phyloP scores from a whole-genome alignment of 2,329 filamentous ascomycete genomes.

The Aspergillus novofumigatus region DNA sequence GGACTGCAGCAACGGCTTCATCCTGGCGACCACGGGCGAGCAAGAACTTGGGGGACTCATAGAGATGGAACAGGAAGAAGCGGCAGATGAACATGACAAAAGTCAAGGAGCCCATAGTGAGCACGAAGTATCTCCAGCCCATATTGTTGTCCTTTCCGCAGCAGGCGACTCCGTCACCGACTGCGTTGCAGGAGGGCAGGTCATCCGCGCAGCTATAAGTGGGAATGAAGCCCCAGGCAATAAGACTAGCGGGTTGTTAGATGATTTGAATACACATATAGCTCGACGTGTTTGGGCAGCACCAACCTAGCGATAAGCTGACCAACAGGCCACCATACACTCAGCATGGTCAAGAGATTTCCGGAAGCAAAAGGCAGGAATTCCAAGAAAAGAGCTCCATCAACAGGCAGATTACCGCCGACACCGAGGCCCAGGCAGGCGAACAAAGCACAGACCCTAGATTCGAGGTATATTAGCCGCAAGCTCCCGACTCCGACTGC shows the following conservation, averaged over 20 bases:
- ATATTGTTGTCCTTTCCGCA: slow-evolving; percentile 54
- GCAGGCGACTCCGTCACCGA: slow-evolving; percentile 25
- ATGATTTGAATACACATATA: background rate
- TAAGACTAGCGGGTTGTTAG: slow-evolving; percentile 24
- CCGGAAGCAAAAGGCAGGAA: slow-evolving; percentile 73
- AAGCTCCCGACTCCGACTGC: slow-evolving; percentile 1
- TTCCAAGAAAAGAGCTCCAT: slow-evolving; percentile 78
- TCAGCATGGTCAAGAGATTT: slow-evolving; percentile 72
- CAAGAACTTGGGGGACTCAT: slow-evolving; percentile 81
- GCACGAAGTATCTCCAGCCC: slow-evolving; percentile 73
- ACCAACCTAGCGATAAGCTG: slow-evolving; percentile 60
- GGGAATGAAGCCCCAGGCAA: slow-evolving; percentile 73
- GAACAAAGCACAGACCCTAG: slow-evolving; percentile 55
- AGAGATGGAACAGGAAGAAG: slow-evolving; percentile 75
- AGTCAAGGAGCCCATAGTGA: slow-evolving; percentile 67
- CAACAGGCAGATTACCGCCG: slow-evolving; percentile 72
- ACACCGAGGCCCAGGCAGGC: slow-evolving; percentile 64
- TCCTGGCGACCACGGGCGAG: slow-evolving; percentile 70
- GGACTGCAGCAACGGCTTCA: slow-evolving; percentile 75
- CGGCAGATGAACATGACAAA: slow-evolving; percentile 73
- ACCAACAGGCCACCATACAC: slow-evolving; percentile 81
- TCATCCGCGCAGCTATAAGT: slow-evolving; percentile 52
- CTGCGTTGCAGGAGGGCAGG: slow-evolving; percentile 29
- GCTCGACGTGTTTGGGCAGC: background rate
- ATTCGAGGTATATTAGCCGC: background rate